A percentile compares a stretch with the other conserved stretches of the same genome.
Evolutionary conservation across 2,329 filamentous ascomycete genomes (phyloP).

Genomic region (Arachnopeziza araneosa): DNA sequence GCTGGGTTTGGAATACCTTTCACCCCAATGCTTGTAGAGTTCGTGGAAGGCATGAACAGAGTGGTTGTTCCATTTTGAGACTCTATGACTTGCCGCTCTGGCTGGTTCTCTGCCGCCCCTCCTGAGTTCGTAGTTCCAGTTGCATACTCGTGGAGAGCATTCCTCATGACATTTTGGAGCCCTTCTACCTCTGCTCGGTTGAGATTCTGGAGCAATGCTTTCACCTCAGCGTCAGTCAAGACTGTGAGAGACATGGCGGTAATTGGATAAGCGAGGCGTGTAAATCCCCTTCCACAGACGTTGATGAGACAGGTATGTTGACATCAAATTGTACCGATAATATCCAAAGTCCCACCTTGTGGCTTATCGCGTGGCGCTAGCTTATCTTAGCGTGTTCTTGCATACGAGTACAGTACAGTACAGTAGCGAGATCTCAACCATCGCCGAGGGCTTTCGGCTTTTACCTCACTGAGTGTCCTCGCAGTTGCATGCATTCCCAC

Average conservation of each 20-base stretch:
- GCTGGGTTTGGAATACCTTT: constrained; percentile 47
- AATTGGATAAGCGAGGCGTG: not conserved
- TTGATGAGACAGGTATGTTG: not conserved
- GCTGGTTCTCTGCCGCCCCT: constrained; percentile 45
- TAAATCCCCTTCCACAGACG: not conserved
- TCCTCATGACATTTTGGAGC: constrained; percentile 44
- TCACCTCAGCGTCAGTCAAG: constrained; percentile 53
- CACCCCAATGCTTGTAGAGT: constrained; percentile 57
- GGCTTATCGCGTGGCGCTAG: not conserved
- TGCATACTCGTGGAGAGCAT: constrained; percentile 57
- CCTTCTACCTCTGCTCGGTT: constrained; percentile 46
- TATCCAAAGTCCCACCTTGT: not conserved
- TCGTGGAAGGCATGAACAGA: constrained; percentile 69
- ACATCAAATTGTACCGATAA: not conserved
- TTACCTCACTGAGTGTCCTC: not conserved
- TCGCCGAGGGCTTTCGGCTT: not conserved
- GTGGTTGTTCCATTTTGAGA: constrained; percentile 52
- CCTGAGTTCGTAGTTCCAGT: constrained; percentile 42
- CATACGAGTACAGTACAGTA: too few species aligned
- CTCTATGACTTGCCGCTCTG: constrained; percentile 44
- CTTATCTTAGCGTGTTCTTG: not conserved
- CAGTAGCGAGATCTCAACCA: not conserved
- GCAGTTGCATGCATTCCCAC: not conserved
- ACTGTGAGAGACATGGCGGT: constrained; percentile 50
- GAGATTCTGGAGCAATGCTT: constrained; percentile 47